Evolutionary conservation across 2,329 filamentous ascomycete genomes (phyloP).

Genomic region (Furcasterigmium furcatum): DNA sequence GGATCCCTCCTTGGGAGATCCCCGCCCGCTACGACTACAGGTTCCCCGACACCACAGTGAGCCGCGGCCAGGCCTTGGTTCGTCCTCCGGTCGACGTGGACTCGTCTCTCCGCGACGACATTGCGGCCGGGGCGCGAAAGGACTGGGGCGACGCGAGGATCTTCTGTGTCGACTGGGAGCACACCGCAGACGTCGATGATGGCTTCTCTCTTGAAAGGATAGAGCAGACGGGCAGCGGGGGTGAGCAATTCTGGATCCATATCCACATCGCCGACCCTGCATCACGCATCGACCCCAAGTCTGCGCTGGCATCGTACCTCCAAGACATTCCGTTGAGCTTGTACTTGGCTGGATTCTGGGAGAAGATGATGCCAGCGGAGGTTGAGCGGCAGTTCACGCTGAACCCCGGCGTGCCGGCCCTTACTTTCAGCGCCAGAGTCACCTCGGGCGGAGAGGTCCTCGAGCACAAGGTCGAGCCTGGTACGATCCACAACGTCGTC

Average conservation of each 20-base stretch:
- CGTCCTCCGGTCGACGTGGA: conserved; percentile 26
- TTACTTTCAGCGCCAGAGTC: conserved; percentile 62
- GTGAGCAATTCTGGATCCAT: conserved; percentile 67
- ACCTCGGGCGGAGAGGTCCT: conserved; percentile 49
- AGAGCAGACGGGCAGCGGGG: conserved; percentile 48
- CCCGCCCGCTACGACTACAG: conserved; percentile 58
- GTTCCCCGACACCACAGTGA: conserved; percentile 44
- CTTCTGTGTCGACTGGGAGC: conserved; percentile 69
- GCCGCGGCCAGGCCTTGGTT: conserved; percentile 36
- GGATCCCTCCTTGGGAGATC: conserved; percentile 69
- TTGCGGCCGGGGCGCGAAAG: conserved; percentile 45
- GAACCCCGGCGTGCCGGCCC: conserved; percentile 42
- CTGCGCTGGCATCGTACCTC: conserved; percentile 57
- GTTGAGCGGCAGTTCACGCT: conserved; percentile 50
- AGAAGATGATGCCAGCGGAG: conserved; percentile 52
- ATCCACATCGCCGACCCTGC: conserved; percentile 77
- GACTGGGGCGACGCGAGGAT: conserved; percentile 58
- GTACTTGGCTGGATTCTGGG: conserved; percentile 55
- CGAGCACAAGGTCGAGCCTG: conserved; percentile 51
- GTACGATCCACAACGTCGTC: conserved; percentile 49
- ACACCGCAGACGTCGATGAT: conserved; percentile 73
- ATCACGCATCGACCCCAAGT: conserved; percentile 60
- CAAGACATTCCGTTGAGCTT: conserved; percentile 57
- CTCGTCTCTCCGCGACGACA: conserved; percentile 36
- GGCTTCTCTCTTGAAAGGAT: conserved; percentile 61